Percentiles rank a stretch among this genome's conserved stretches.
Evolutionary conservation across 208 protist species (phyloP).

Genomic region (Acanthamoeba healyi): DNA sequence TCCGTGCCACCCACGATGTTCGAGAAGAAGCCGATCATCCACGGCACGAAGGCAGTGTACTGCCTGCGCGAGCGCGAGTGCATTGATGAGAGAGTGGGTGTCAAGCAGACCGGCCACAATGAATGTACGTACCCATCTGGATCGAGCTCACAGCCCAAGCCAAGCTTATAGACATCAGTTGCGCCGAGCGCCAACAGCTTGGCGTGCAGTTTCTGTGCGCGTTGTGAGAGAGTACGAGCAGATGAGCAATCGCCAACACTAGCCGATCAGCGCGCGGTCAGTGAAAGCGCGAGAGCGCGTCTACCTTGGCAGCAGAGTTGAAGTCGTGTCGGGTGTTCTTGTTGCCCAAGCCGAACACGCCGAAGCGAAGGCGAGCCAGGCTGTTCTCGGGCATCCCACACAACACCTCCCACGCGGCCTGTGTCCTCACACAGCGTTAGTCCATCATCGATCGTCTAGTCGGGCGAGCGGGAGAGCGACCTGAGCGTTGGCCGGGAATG

Average conservation of each 20-base stretch:
- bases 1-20: not conserved
- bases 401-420: not conserved
- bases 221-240: not conserved
- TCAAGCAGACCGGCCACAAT: not conserved
- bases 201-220: slow-evolving; percentile 26
- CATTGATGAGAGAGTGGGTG: too few species aligned
- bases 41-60: slow-evolving; percentile 58
- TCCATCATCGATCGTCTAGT: not conserved
- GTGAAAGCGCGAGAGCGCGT: not conserved
- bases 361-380: not conserved
- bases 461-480: not conserved
- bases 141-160: slow-evolving; percentile 44
- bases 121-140: slow-evolving; percentile 24
- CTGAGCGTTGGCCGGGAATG: slow-evolving; percentile 56
- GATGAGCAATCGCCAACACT: not conserved
- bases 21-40: slow-evolving; percentile 60
- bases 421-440: not conserved
- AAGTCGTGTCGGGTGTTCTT: slow-evolving; percentile 67
- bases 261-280: too few species aligned
- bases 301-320: slow-evolving; percentile 57
- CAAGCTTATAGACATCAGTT: slow-evolving; percentile 19
- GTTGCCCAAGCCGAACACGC: slow-evolving; percentile 68
- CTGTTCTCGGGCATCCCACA: not conserved
- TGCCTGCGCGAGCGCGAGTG: not conserved
- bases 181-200: slow-evolving; percentile 31